A percentile compares a stretch with the other conserved stretches of the same genome.
phyloP scores from a whole-genome alignment of 2,329 filamentous ascomycete genomes.

The Cadophora malorum region DNA sequence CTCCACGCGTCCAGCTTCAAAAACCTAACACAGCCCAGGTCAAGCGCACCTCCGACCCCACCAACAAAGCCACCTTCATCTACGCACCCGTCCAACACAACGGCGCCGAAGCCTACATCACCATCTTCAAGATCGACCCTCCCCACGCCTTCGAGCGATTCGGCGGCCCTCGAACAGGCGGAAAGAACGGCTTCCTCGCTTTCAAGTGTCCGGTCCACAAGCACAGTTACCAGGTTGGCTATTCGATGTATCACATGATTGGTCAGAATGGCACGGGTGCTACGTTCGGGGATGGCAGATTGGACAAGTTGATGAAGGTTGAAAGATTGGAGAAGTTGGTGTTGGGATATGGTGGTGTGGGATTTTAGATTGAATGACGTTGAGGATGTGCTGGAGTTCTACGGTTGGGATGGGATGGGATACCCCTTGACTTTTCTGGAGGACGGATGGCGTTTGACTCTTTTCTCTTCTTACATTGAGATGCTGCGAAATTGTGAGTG shows the following conservation, averaged over 20 bases:
- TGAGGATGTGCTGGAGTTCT: not conserved
- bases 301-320: constrained; percentile 13
- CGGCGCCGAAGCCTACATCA: not conserved
- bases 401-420: not conserved
- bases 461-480: not conserved
- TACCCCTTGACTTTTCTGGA: not conserved
- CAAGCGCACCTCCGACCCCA: not conserved
- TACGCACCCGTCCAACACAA: not conserved
- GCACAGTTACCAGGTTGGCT: constrained; percentile 12
- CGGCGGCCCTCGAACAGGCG: not conserved
- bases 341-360: constrained; percentile 4
- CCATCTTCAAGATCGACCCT: not conserved
- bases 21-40: not conserved
- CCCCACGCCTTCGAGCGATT: not conserved
- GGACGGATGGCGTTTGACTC: not conserved
- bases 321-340: not conserved
- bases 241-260: not conserved
- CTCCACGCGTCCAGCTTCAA: not conserved
- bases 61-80: constrained; percentile 7
- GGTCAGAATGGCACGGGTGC: not conserved
- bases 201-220: not conserved
- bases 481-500: not conserved
- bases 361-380: not conserved
- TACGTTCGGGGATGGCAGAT: not conserved
- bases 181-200: constrained; percentile 8